Evolutionary conservation across 495 filamentous ascomycete species (phyloP).

Genomic region (Penicillium parvum): DNA sequence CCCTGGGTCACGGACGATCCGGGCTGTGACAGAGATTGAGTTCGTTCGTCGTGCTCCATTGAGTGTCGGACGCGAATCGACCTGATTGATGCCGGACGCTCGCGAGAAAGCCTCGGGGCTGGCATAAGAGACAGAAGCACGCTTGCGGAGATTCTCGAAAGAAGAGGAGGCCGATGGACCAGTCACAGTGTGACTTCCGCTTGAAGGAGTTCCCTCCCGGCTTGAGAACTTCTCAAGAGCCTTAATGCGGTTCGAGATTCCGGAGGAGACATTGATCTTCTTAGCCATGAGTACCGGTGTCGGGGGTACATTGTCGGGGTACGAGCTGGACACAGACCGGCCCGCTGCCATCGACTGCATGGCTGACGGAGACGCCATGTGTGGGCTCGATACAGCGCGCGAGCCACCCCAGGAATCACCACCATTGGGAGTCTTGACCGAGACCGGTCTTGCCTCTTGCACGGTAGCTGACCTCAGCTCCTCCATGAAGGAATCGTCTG

Average conservation of each 20-base stretch:
- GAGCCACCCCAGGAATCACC: conserved; percentile 39
- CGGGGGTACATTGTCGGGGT: conserved; percentile 24
- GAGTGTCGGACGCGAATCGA: conserved; percentile 25
- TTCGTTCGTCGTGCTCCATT: conserved; percentile 33
- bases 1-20: conserved; percentile 62
- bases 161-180: conserved; percentile 33
- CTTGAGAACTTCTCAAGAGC: conserved; percentile 73
- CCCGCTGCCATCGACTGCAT: conserved; percentile 37
- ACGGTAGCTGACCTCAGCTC: conserved; percentile 79
- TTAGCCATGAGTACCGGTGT: conserved; percentile 52
- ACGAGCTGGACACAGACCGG: conserved; percentile 39
- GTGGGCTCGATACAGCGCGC: conserved; percentile 51
- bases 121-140: conserved; percentile 31
- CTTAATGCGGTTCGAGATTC: conserved; percentile 86
- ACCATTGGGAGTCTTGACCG: conserved; percentile 68
- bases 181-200: conserved; percentile 14
- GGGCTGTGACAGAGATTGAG: conserved; percentile 76
- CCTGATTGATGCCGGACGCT: conserved; percentile 30
- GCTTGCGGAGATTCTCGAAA: conserved; percentile 44
- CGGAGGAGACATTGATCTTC: conserved; percentile 77
- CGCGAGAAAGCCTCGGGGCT: conserved; percentile 26
- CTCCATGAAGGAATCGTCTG: conserved; percentile 86
- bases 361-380: conserved; percentile 28
- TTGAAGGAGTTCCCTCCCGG: conserved; percentile 37
- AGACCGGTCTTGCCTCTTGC: conserved; percentile 78